Conservation (phyloP, 2,329 filamentous ascomycete genomes). For the Fusarium luffae region DNA sequence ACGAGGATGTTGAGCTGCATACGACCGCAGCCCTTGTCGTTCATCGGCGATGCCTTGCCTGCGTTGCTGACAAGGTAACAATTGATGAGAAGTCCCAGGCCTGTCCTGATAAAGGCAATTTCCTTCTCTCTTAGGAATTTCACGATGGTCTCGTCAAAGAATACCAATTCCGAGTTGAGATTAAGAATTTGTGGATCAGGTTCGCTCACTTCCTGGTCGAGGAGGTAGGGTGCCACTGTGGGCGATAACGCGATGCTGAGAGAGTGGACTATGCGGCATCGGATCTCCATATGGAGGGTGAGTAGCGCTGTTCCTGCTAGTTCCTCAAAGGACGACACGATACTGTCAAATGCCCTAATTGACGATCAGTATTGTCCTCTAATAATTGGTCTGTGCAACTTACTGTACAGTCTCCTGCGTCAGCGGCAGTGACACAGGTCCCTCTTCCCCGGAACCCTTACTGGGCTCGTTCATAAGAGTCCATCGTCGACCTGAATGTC, state of each 20-base stretch:
- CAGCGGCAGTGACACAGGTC: slow-evolving; percentile 84
- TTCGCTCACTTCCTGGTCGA: slow-evolving; percentile 78
- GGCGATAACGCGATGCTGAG: slow-evolving; percentile 72
- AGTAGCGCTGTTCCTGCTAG: slow-evolving; percentile 83
- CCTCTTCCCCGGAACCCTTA: slow-evolving; percentile 68
- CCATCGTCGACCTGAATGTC: slow-evolving; percentile 79
- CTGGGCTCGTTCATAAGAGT: slow-evolving; percentile 77
- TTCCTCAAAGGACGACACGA: slow-evolving; percentile 83
- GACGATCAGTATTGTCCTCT: slow-evolving; percentile 40
- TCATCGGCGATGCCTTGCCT: slow-evolving; percentile 81
- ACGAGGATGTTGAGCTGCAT: slow-evolving; percentile 96
- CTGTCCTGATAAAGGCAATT: slow-evolving; percentile 78
- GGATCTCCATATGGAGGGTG: slow-evolving; percentile 88
- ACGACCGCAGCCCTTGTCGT: slow-evolving; percentile 81
- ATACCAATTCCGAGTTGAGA: slow-evolving; percentile 85
- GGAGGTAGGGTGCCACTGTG: slow-evolving; percentile 69
- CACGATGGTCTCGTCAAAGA: slow-evolving; percentile 84
- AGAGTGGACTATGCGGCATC: slow-evolving; percentile 86
- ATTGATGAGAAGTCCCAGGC: slow-evolving; percentile 83
- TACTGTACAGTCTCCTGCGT: slow-evolving; percentile 85
- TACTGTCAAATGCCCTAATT: slow-evolving; percentile 82
- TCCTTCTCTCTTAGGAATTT: slow-evolving; percentile 78
- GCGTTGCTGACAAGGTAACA: slow-evolving; percentile 79
- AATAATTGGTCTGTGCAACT: slow-evolving; percentile 48
- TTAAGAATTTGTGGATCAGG: slow-evolving; percentile 83